phyloP scores from a whole-genome alignment of 176 grass and related monocot species.

The Hsuehochloa calcarea region DNA sequence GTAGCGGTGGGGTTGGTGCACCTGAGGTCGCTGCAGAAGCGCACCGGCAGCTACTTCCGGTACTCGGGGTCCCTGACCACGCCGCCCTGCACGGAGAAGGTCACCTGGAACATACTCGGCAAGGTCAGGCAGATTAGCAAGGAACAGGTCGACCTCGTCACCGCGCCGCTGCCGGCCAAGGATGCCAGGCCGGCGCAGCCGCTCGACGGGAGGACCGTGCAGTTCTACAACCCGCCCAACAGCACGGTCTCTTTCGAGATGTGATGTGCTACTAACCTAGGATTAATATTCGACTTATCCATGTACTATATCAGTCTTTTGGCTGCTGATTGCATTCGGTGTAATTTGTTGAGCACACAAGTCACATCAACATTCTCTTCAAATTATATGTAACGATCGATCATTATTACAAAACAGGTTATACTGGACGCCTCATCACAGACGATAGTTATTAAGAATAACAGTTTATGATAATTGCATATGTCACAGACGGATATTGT shows the following conservation, averaged over 20 bases:
- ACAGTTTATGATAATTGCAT: too few species aligned
- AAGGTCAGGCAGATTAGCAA: slow-evolving; percentile 63
- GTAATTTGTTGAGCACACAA: too few species aligned
- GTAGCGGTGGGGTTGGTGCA: slow-evolving; percentile 22
- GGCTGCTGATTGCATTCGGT: too few species aligned
- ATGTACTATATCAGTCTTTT: too few species aligned
- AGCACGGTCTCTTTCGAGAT: slow-evolving; percentile 27
- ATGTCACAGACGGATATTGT: too few species aligned
- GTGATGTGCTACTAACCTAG: too few species aligned
- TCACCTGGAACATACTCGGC: slow-evolving; percentile 66
- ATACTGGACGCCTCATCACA: too few species aligned
- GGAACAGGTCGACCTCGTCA: slow-evolving; percentile 45
- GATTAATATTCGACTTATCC: too few species aligned
- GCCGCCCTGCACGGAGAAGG: slow-evolving; percentile 79
- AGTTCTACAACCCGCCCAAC: slow-evolving; percentile 44
- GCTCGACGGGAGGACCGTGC: slow-evolving; percentile 51
- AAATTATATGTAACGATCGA: too few species aligned
- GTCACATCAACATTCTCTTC: too few species aligned
- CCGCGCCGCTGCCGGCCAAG: slow-evolving; percentile 14
- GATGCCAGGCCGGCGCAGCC: slow-evolving; percentile 54
- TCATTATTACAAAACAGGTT: too few species aligned
- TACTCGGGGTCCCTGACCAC: slow-evolving; percentile 73
- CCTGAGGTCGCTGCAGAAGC: slow-evolving; percentile 43
- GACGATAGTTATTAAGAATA: too few species aligned
- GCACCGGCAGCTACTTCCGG: slow-evolving; percentile 59